Conservation (phyloP, 805 yeast genomes). For the Candida verbasci region DNA sequence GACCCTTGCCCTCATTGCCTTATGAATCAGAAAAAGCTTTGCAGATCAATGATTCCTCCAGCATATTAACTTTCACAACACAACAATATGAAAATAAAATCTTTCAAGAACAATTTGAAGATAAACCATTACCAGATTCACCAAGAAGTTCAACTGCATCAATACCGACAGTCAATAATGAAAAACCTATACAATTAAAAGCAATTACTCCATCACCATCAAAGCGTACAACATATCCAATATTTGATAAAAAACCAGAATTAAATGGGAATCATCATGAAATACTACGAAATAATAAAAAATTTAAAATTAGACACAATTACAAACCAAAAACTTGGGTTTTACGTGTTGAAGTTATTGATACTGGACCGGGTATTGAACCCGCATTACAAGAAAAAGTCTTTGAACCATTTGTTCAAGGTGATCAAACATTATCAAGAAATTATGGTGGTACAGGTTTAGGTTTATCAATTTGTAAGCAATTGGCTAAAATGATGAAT, state of each 20-base stretch:
- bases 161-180: background rate
- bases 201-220: background rate
- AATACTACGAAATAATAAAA: conserved; percentile 31
- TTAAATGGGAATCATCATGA: conserved; percentile 19
- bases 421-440: conserved; percentile 50
- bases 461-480: conserved; percentile 46
- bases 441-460: conserved; percentile 51
- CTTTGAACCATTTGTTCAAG: conserved; percentile 51
- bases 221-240: conserved; percentile 1
- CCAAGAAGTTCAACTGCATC: background rate
- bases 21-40: background rate
- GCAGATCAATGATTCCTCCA: conserved; percentile 8
- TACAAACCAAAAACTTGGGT: conserved; percentile 48
- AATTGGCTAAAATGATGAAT: conserved; percentile 45
- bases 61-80: conserved; percentile 32
- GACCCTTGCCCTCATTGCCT: background rate
- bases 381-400: conserved; percentile 38
- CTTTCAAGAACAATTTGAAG: conserved; percentile 33
- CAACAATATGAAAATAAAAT: conserved; percentile 34
- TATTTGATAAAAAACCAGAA: conserved; percentile 8
- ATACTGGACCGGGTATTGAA: conserved; percentile 54
- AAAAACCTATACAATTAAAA: background rate
- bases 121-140: conserved; percentile 4
- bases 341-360: conserved; percentile 55
- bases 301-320: conserved; percentile 28